Percentiles rank a stretch among this genome's conserved stretches.
Conservation (phyloP, 2,329 filamentous ascomycete species). For the Malbranchea cinnamomea region DNA sequence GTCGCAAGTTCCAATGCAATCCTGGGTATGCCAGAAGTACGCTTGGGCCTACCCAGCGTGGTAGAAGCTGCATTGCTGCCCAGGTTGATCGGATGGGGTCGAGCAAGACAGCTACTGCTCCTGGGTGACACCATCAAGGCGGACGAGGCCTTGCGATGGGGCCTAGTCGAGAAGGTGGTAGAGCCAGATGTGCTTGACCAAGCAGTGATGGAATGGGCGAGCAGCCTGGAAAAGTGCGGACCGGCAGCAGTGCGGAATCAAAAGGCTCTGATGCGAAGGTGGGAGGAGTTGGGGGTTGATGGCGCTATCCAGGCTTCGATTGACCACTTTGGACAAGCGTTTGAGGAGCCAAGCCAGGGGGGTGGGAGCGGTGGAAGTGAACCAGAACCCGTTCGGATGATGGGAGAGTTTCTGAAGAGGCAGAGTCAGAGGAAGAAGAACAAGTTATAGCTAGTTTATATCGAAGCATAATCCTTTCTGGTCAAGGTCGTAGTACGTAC, state of each 20-base stretch:
- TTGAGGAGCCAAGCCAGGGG: slow-evolving; percentile 6
- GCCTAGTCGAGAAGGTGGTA: slow-evolving; percentile 23
- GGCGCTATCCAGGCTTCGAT: slow-evolving; percentile 15
- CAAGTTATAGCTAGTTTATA: too few relatives aligned
- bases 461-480: too few relatives aligned
- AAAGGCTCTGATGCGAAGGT: slow-evolving; percentile 17
- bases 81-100: slow-evolving; percentile 23
- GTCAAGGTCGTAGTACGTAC: too few relatives aligned
- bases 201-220: slow-evolving; percentile 19
- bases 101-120: slow-evolving; percentile 21
- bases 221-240: slow-evolving; percentile 16
- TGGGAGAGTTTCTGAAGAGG: slow-evolving; percentile 6
- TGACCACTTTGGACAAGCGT: slow-evolving; percentile 15
- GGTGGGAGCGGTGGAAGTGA: too few relatives aligned
- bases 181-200: slow-evolving; percentile 15
- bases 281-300: slow-evolving; percentile 15
- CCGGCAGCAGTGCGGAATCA: slow-evolving; percentile 19
- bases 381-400: slow-evolving; percentile 5
- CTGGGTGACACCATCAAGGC: slow-evolving; percentile 22
- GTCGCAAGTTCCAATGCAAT: slow-evolving; percentile 18
- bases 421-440: slow-evolving; percentile 4
- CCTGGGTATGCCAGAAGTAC: slow-evolving; percentile 28
- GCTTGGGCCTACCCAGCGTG: slow-evolving; percentile 24
- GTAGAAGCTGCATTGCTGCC: slow-evolving; percentile 25
- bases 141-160: slow-evolving; percentile 19